These are phyloP conservation scores for Magnusiomyces tetraspermus DNA, from an alignment of 1,139 yeast species.

Conservation along the genomic window DNA sequence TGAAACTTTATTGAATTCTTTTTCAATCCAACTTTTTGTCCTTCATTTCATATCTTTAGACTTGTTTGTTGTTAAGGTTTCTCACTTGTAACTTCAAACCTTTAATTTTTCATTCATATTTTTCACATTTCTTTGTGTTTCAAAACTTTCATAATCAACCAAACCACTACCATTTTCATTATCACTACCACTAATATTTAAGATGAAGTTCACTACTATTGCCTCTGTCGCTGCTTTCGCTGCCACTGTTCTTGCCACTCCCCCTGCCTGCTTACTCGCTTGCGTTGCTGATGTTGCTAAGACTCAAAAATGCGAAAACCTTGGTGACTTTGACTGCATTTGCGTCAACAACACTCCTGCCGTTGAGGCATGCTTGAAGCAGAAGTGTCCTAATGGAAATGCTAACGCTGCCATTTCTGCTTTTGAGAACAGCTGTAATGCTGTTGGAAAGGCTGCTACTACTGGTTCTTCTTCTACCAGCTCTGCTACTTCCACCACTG, in stretches of 20 bases:
- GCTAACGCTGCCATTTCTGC: conserved; percentile 49
- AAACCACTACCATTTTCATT: neutral
- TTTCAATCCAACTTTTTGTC: too few species aligned
- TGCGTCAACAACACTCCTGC: conserved; percentile 46
- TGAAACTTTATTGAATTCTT: too few species aligned
- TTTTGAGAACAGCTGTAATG: conserved; percentile 37
- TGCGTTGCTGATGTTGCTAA: conserved; percentile 68
- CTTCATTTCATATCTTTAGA: too few species aligned
- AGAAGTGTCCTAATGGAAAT: conserved; percentile 55
- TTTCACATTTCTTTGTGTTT: neutral
- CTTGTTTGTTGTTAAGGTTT: too few species aligned
- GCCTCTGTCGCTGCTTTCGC: conserved; percentile 40
- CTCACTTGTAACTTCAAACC: too few species aligned
- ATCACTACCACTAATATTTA: neutral
- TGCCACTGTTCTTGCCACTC: conserved; percentile 48
- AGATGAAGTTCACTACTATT: conserved; percentile 36
- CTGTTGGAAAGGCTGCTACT: conserved; percentile 29
- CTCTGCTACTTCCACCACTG: conserved; percentile 26
- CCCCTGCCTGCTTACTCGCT: conserved; percentile 76
- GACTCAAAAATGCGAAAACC: conserved; percentile 45
- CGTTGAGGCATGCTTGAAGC: conserved; percentile 50
- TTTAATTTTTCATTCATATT: neutral
- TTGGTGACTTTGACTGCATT: conserved; percentile 57
- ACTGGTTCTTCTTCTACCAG: conserved; percentile 29
- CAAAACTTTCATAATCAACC: neutral